Percentiles rank a stretch among this genome's conserved stretches.
phyloP scores from a whole-genome alignment of 768 basidiomycete species.

The Rhizopogon sp. region DNA sequence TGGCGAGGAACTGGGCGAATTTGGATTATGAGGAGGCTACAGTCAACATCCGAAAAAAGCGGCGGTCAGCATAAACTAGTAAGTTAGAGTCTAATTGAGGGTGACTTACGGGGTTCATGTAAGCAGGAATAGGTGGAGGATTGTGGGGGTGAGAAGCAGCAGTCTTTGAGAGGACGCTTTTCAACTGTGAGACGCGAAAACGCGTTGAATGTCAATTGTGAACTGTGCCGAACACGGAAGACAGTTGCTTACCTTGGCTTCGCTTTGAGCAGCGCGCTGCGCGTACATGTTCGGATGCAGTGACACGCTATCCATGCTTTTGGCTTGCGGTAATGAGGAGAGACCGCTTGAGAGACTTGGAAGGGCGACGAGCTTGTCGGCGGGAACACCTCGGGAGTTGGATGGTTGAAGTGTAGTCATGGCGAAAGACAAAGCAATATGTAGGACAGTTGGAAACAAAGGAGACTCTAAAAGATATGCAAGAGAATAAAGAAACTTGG shows the following conservation, averaged over 20 bases:
- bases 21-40: slow-evolving; percentile 32
- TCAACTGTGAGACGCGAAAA: slow-evolving; percentile 35
- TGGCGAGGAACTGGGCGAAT: slow-evolving; percentile 34
- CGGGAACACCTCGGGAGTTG: slow-evolving; percentile 27
- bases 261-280: slow-evolving; percentile 62
- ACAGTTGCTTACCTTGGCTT: slow-evolving; percentile 56
- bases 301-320: slow-evolving; percentile 58
- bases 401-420: slow-evolving; percentile 34
- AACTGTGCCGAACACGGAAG: not conserved
- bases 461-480: not conserved
- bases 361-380: slow-evolving; percentile 57
- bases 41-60: slow-evolving; percentile 2
- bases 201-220: slow-evolving; percentile 3
- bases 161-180: slow-evolving; percentile 59
- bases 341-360: slow-evolving; percentile 70
- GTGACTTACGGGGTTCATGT: slow-evolving; percentile 33
- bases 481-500: slow-evolving; percentile 13
- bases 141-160: slow-evolving; percentile 29
- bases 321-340: slow-evolving; percentile 66
- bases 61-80: slow-evolving; percentile 6
- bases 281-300: slow-evolving; percentile 71
- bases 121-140: slow-evolving; percentile 27
- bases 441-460: slow-evolving; percentile 2
- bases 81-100: too few relatives aligned
- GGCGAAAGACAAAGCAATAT: slow-evolving; percentile 13